phyloP scores from a whole-genome alignment of 164 flowering plant species.

The Vitis labrusca region DNA sequence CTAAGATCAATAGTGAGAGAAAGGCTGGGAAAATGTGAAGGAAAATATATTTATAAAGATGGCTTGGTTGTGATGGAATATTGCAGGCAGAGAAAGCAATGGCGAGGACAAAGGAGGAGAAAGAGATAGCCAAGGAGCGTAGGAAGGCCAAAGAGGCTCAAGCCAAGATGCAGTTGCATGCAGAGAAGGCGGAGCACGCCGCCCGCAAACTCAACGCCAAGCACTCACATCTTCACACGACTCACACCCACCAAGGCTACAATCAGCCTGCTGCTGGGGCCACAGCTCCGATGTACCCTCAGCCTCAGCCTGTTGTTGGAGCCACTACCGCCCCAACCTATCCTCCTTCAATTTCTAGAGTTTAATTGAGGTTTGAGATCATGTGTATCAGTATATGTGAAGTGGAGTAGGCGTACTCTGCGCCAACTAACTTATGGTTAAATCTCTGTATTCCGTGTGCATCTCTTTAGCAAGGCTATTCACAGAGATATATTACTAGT shows the following conservation, averaged over 20 bases:
- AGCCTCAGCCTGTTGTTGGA: background rate
- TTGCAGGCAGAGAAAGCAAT: constrained; percentile 53
- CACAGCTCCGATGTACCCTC: constrained; percentile 27
- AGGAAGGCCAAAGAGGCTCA: constrained; percentile 66
- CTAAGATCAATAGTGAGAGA: too few relatives aligned
- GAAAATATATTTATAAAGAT: background rate
- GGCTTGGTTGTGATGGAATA: background rate
- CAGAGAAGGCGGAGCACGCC: constrained; percentile 43
- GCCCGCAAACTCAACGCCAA: constrained; percentile 37
- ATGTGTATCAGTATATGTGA: too few relatives aligned
- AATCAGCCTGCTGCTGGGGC: constrained; percentile 11
- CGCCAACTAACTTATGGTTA: too few relatives aligned
- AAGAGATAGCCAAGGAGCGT: constrained; percentile 51
- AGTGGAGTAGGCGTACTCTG: too few relatives aligned
- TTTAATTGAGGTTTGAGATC: too few relatives aligned
- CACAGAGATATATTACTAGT: too few relatives aligned
- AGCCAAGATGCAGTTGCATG: constrained; percentile 67
- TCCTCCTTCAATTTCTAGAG: too few relatives aligned
- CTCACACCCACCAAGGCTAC: background rate
- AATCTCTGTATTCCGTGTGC: too few relatives aligned
- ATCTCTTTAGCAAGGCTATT: too few relatives aligned
- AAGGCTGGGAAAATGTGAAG: background rate
- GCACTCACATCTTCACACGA: constrained; percentile 8
- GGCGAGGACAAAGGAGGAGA: constrained; percentile 59
- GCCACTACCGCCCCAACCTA: too few relatives aligned